Evolutionary conservation across 2,329 filamentous ascomycete species (phyloP), one percentile per base, ranked within the genome.

Genomic region (Daldinia sp.): DNA sequence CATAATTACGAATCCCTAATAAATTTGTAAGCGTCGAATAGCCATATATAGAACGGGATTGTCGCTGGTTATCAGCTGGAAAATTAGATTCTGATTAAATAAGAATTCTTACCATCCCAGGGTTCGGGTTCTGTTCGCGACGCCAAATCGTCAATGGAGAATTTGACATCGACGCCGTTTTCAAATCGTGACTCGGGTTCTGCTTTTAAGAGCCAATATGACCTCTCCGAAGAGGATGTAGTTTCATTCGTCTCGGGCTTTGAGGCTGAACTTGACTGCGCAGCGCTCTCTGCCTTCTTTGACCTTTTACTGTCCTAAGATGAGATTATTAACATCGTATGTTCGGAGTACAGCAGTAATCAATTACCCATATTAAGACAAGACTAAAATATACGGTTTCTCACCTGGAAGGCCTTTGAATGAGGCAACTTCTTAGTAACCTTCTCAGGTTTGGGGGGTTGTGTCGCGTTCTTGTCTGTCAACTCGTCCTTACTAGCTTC

Each of bases 91-190:
- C 42, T 44, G 9, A 64, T 55, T 55, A 30, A 35, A 39, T 66
- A 60, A 56, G 35, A 65, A 76, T 42, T 84, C 88, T 77, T 82
- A 92, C 93, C 96, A 81, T 97, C 92, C 96, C 96, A 99, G 0
- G 93, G 90, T 77, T 98, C 95, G 1, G 95, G 93, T 74, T 88
- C 86, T 0, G 84, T 89, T 75, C 89, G 91, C 0, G 88, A 87
- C 13, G 87, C 86, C 39, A 99, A 82, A 78, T 98, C 94, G 75
- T 98, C 94, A 75, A 99, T 98, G 0, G 94, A 97, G 81, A 98
- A 99, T 73, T 89, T 92, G 51, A 98, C 93, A 77, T 98, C 94
- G 57, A 92, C 84, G 0, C 94, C 95, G 61, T 94, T 95, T 78
- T 97, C 93, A 15, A 94, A 82, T 5, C 96, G 91, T 3, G 93